These are phyloP conservation scores for Baorangia bicolor DNA, from an alignment of 768 basidiomycete species.

Conservation along the genomic window DNA sequence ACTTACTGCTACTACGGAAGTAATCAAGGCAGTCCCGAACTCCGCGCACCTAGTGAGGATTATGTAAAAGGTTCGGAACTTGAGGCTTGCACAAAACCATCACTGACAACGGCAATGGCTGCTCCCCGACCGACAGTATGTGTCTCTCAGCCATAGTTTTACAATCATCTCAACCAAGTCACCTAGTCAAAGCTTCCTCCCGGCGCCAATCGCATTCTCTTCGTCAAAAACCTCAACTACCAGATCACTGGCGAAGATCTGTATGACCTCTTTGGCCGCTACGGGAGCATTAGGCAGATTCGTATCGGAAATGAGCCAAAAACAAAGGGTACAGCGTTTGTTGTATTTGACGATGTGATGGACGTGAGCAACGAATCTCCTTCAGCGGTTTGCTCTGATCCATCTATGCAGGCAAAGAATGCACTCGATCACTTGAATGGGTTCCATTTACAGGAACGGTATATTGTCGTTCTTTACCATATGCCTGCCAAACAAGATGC, in stretches of 20 bases:
- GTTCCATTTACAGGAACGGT: constrained; percentile 96
- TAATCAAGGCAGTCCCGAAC: background rate
- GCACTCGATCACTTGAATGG: constrained; percentile 96
- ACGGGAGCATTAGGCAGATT: constrained; percentile 95
- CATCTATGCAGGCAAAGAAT: constrained; percentile 75
- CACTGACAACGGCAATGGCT: constrained; percentile 47
- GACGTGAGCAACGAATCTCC: constrained; percentile 55
- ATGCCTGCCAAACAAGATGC: constrained; percentile 98
- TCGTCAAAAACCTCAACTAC: constrained; percentile 92
- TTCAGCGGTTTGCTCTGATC: constrained; percentile 10
- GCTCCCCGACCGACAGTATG: constrained; percentile 66
- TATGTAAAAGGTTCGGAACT: constrained; percentile 12
- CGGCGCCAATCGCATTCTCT: constrained; percentile 88
- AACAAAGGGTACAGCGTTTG: constrained; percentile 94
- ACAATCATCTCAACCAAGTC: background rate
- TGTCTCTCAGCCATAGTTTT: background rate
- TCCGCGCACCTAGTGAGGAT: background rate
- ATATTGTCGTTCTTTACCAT: constrained; percentile 97
- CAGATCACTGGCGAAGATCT: constrained; percentile 91
- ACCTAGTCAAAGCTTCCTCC: constrained; percentile 81
- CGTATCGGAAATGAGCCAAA: constrained; percentile 90
- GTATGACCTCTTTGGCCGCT: constrained; percentile 96
- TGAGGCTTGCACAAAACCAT: background rate
- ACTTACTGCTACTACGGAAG: too few relatives aligned
- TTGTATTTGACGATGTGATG: constrained; percentile 96